Percentiles rank a stretch among this genome's conserved stretches.
These are phyloP conservation scores for Vigna trinervia DNA, from an alignment of 306 rosid genomes.

Conservation along the genomic window DNA sequence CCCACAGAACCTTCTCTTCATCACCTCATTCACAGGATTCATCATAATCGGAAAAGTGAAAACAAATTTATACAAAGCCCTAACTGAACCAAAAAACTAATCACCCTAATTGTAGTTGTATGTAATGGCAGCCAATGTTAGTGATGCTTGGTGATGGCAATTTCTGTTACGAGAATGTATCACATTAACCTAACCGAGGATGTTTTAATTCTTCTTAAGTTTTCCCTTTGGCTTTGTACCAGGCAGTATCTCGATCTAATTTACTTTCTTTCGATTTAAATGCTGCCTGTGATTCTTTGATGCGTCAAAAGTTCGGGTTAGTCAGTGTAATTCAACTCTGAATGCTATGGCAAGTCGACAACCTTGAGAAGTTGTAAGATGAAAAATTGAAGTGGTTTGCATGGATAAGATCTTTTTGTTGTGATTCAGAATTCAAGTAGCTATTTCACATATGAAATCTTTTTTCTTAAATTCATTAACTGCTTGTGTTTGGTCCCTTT, in stretches of 20 bases:
- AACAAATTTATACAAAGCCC: conserved; percentile 72
- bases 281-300: no score
- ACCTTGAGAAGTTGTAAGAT: background rate
- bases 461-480: background rate
- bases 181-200: background rate
- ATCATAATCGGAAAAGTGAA: conserved; percentile 78
- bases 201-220: conserved; percentile 18
- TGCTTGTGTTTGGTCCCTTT: background rate
- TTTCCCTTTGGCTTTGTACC: background rate
- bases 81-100: conserved; percentile 64
- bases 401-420: background rate
- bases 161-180: background rate
- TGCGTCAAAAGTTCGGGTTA: background rate
- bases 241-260: no score
- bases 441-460: background rate
- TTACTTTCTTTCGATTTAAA: no score
- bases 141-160: conserved; percentile 5
- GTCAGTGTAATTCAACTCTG: background rate
- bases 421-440: background rate
- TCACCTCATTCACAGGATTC: conserved; percentile 77
- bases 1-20: conserved; percentile 65
- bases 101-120: conserved; percentile 22
- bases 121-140: background rate
- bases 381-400: background rate
- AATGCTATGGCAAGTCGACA: background rate